Conservation (phyloP, 768 basidiomycete species). For the Cubamyces lactineus region DNA sequence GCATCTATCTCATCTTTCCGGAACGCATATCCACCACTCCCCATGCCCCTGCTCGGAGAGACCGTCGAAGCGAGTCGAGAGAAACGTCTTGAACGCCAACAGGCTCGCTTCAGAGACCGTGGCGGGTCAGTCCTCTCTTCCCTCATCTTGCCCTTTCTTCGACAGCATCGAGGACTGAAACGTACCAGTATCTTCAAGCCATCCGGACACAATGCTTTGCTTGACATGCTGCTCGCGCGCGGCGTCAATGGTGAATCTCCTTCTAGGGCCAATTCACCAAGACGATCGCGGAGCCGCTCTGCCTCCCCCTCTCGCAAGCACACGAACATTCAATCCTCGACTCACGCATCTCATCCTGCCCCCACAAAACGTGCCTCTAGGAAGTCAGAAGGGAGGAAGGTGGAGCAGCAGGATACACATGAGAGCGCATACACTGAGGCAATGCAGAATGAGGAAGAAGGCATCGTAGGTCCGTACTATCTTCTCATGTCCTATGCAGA, state of each 20-base stretch:
- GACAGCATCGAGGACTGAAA: background rate
- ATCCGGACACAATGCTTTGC: conserved; percentile 49
- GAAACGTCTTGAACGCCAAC: conserved; percentile 61
- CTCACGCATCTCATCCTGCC: background rate
- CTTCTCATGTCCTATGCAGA: background rate
- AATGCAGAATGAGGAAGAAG: background rate
- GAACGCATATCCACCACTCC: background rate
- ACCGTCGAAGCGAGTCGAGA: conserved; percentile 63
- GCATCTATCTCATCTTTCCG: background rate
- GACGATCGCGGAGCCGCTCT: conserved; percentile 18
- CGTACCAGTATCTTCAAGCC: conserved; percentile 55
- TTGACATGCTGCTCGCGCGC: conserved; percentile 56
- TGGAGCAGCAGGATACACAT: background rate
- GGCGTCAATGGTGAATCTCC: conserved; percentile 53
- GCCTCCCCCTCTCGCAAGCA: conserved; percentile 8
- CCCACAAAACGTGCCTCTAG: background rate
- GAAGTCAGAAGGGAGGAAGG: background rate
- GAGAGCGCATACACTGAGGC: background rate
- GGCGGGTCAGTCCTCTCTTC: conserved; percentile 36
- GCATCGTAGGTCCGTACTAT: conserved; percentile 4
- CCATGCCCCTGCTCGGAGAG: conserved; percentile 27
- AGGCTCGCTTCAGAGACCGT: conserved; percentile 66
- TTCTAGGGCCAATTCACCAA: conserved; percentile 18
- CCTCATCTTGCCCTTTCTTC: background rate
- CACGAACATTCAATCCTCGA: background rate